Base-by-base conservation (phyloP, 208 protist species). In the Herpetomonas tarakana region DNA sequence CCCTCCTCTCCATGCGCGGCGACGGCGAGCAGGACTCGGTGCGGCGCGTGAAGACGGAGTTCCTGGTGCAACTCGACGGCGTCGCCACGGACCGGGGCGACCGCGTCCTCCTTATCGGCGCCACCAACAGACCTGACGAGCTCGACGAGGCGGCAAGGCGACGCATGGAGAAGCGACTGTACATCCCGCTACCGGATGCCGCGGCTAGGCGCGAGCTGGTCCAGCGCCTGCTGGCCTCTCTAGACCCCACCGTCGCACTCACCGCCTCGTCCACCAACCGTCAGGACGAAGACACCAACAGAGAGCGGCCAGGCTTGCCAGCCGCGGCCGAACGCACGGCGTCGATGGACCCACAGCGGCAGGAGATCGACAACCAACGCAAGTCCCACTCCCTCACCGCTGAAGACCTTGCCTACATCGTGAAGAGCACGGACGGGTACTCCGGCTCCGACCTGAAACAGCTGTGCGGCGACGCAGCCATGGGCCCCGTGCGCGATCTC, bases 41-140 rank as follows among this genome's bases (percentile, higher is more conserved):
- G 4, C 74, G 98, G 27, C 78, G 98, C 31, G 89, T 99, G n/a
- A 99, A 99, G 78, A 99, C 98, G 24, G 98, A 99, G 77, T 99
- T 99, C 57, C 77, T 99, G 0, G 97, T 99, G 27, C 98, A 99
- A 80, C 72, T 94, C 16, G 88, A 96, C 59, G 92, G 89, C 27
- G 92, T 91, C 25, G 78, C 74, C 25, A 91, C 86, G 9, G 71
- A 84, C 39, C 62, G 72, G 35, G 72, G 74, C 2, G 88, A 95
- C 51, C 78, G 83, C 28, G 84, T 97, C 28, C 78, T 97, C 25
- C 66, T 97, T 4, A 92, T 97, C 39, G 93, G 86, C 27, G 91
- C 93, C 6, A 96, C 88, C 11, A 97, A 97, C 60, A 63, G 92
- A 0, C 93, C 93, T 0, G 87, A 94, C 26, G 87, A 95, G 55